phyloP scores from a whole-genome alignment of 495 filamentous ascomycete genomes.

The Lentithecium fluviatile region DNA sequence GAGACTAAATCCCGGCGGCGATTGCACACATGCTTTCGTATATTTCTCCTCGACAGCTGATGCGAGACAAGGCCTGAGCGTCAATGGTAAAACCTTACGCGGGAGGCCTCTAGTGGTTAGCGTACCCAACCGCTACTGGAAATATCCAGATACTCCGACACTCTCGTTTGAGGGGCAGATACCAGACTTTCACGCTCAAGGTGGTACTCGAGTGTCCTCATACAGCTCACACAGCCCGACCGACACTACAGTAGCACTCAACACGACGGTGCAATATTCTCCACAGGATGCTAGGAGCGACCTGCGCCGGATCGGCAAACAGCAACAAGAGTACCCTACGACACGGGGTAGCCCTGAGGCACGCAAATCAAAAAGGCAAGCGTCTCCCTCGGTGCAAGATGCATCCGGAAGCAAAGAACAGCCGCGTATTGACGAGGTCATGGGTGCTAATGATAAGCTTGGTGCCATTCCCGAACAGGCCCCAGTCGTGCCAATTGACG shows the following conservation, averaged over 20 bases:
- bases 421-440: not conserved
- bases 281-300: conserved; percentile 31
- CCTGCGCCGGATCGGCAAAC: not conserved
- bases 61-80: conserved; percentile 13
- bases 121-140: conserved; percentile 4
- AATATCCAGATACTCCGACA: not conserved
- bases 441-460: not conserved
- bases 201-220: not conserved
- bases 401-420: not conserved
- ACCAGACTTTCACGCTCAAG: no score
- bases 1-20: not conserved
- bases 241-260: not conserved
- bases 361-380: conserved; percentile 13
- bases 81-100: not conserved
- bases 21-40: not conserved
- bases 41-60: conserved; percentile 6
- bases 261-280: conserved; percentile 16
- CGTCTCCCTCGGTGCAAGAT: not conserved
- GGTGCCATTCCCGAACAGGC: no score
- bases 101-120: not conserved
- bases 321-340: not conserved
- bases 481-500: no score
- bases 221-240: not conserved
- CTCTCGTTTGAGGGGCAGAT: no score
- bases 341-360: conserved; percentile 13